A percentile compares a stretch with the other conserved stretches of the same genome.
Conservation (phyloP, 2,329 filamentous ascomycete species). For the Periglandula ipomoeae region DNA sequence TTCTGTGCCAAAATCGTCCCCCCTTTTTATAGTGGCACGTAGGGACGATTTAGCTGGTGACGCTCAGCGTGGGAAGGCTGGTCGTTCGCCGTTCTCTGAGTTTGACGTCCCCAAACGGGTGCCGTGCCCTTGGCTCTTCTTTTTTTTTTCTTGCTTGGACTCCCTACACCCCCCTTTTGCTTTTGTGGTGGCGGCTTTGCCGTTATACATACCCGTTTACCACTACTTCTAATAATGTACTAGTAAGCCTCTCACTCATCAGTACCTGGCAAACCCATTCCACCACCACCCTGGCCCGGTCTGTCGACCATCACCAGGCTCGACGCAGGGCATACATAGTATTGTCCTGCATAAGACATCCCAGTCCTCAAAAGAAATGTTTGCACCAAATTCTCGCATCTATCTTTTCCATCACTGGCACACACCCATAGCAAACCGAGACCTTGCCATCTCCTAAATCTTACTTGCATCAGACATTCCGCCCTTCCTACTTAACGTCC, state of each 20-base stretch:
- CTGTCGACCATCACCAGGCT: slow-evolving; percentile 5
- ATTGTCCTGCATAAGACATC: slow-evolving; percentile 22
- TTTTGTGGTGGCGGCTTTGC: slow-evolving; percentile 7
- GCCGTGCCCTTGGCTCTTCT: slow-evolving; percentile 3
- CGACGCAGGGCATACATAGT: slow-evolving; percentile 7
- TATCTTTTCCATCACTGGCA: slow-evolving; percentile 14
- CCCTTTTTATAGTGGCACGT: neutral
- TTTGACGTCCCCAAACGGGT: slow-evolving; percentile 1
- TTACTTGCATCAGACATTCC: slow-evolving; percentile 14
- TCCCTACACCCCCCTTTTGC: slow-evolving; percentile 3
- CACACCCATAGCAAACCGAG: slow-evolving; percentile 17
- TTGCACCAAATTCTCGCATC: slow-evolving; percentile 18
- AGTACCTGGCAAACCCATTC: slow-evolving; percentile 3
- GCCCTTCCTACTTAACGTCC: slow-evolving; percentile 9
- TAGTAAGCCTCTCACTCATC: slow-evolving; percentile 1
- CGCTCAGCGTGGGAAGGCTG: neutral
- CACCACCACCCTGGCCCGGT: slow-evolving; percentile 1
- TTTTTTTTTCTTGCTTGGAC: neutral
- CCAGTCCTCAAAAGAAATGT: slow-evolving; percentile 25
- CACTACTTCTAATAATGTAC: neutral
- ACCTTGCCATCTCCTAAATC: slow-evolving; percentile 20
- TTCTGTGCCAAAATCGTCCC: neutral
- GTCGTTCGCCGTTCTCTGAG: neutral
- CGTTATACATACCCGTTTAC: slow-evolving; percentile 3
- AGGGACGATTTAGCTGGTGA: neutral